Conservation (phyloP, 106 monocot species). For the Dendrobium nobile region DNA sequence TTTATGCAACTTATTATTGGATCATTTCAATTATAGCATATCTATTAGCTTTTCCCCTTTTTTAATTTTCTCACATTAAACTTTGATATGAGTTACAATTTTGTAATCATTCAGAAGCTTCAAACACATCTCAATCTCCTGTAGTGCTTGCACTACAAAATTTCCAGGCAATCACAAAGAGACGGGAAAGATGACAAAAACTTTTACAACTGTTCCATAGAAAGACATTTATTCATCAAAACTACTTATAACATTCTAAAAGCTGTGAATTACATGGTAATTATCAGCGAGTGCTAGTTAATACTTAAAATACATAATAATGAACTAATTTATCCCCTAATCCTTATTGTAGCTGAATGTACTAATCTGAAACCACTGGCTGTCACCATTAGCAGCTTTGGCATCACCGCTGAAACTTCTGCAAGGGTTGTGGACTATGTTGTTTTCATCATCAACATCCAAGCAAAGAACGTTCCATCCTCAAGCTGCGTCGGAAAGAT, state of each 20-base stretch:
- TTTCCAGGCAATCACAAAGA: not conserved
- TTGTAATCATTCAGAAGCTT: too few relatives aligned
- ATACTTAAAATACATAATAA: not conserved
- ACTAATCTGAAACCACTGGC: slow-evolving; percentile 11
- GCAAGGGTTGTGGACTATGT: slow-evolving; percentile 3
- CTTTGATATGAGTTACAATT: too few relatives aligned
- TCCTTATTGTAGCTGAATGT: not conserved
- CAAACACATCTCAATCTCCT: too few relatives aligned
- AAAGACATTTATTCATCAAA: not conserved
- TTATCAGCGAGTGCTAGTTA: not conserved
- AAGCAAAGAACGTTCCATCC: slow-evolving; percentile 7
- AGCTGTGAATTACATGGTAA: not conserved
- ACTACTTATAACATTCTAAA: not conserved
- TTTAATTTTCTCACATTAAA: too few relatives aligned
- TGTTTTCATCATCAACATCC: slow-evolving; percentile 9
- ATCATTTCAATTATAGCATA: too few relatives aligned
- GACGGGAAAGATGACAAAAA: not conserved
- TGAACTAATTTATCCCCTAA: not conserved
- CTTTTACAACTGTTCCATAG: not conserved
- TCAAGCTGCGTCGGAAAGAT: slow-evolving; percentile 4
- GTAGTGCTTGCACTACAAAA: too few relatives aligned
- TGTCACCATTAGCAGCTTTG: not conserved
- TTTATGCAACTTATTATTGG: too few relatives aligned
- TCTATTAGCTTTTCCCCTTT: too few relatives aligned
- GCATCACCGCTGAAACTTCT: not conserved